phyloP scores from a whole-genome alignment of 176 grass and related monocot genomes.

The Poa annua region DNA sequence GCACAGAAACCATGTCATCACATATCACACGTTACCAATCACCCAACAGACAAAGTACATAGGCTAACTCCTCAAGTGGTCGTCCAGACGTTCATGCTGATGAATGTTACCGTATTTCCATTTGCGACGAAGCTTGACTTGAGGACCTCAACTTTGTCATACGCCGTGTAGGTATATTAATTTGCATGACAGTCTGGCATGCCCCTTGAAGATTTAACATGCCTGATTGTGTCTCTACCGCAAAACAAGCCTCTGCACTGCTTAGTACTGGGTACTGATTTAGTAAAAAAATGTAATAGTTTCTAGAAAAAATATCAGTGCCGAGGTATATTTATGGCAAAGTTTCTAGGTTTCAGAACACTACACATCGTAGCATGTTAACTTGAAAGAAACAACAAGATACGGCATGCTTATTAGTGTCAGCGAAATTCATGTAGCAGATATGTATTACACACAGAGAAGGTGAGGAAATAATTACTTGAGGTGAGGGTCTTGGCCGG shows the following conservation, averaged over 20 bases:
- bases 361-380: not conserved
- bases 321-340: conserved; percentile 17
- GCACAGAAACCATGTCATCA: not conserved
- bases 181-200: not conserved
- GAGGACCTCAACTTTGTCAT: not conserved
- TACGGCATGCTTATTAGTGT: not conserved
- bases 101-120: not conserved
- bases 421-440: too few species aligned
- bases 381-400: not conserved
- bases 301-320: not conserved
- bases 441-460: too few species aligned
- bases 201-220: conserved; percentile 10
- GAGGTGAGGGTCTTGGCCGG: conserved; percentile 46
- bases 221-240: not conserved
- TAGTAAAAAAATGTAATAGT: not conserved
- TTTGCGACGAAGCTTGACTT: not conserved
- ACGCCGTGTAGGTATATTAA: not conserved
- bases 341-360: conserved; percentile 22
- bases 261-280: not conserved
- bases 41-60: not conserved
- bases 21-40: conserved; percentile 18
- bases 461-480: conserved; percentile 48
- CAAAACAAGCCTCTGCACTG: conserved; percentile 18
- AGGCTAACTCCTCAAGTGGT: not conserved
- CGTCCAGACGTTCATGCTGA: not conserved